A percentile compares a stretch with the other conserved stretches of the same genome.
Evolutionary conservation across 345 rosid species (phyloP).

Genomic region (Camelina neglecta): DNA sequence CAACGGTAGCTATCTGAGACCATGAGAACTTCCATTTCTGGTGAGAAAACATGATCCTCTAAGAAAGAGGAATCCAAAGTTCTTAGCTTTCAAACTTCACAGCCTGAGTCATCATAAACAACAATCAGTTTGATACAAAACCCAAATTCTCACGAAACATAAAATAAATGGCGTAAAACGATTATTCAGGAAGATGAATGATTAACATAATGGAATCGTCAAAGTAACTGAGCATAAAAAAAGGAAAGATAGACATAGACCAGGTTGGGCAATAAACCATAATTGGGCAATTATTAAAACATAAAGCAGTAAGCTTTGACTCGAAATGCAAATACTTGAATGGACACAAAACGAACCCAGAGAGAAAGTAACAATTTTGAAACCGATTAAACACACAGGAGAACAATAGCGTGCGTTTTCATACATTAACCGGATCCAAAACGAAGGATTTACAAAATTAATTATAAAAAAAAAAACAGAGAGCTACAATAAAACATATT

Average conservation of each 20-base stretch:
- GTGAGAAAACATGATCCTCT: constrained; percentile 52
- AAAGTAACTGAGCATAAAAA: constrained; percentile 27
- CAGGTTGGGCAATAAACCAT: constrained; percentile 18
- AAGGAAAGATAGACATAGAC: neutral
- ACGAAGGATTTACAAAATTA: neutral
- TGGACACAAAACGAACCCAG: neutral
- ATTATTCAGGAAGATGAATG: neutral
- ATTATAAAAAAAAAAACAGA: neutral
- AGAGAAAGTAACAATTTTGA: neutral
- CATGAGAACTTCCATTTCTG: constrained; percentile 78
- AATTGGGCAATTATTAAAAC: constrained; percentile 2
- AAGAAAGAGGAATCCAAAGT: constrained; percentile 10
- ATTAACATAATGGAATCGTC: constrained; percentile 10
- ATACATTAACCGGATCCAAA: constrained; percentile 19
- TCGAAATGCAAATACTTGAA: constrained; percentile 21
- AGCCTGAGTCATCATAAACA: constrained; percentile 34
- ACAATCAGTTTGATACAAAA: constrained; percentile 9
- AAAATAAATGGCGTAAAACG: constrained; percentile 6
- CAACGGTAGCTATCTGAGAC: constrained; percentile 65
- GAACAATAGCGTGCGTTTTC: neutral
- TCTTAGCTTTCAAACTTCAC: constrained; percentile 22
- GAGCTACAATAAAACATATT: neutral
- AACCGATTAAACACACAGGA: neutral
- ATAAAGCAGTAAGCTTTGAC: neutral
- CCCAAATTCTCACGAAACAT: constrained; percentile 1